Percentiles rank a stretch among this genome's conserved stretches.
Conservation (phyloP, 495 filamentous ascomycete genomes). For the Penicillium mononematosum region DNA sequence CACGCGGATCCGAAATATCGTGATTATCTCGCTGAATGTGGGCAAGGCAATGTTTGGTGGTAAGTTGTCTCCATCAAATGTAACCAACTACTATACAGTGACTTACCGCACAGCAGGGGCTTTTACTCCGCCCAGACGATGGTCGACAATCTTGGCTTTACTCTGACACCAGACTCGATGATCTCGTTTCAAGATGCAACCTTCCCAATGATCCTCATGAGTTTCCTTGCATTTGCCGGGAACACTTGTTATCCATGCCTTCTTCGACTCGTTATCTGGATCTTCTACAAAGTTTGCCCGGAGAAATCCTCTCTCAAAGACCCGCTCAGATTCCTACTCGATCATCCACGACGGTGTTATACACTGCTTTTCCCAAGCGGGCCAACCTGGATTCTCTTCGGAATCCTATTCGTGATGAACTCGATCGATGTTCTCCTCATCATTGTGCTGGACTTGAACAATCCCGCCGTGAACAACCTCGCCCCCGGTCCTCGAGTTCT, state of each 20-base stretch:
- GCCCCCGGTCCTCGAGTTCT: conserved; percentile 43
- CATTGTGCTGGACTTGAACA: conserved; percentile 54
- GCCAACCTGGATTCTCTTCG: conserved; percentile 63
- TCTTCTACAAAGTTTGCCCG: conserved; percentile 53
- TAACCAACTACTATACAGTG: not conserved
- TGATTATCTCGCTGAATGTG: conserved; percentile 52
- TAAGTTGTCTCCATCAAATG: conserved; percentile 27
- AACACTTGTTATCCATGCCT: conserved; percentile 83
- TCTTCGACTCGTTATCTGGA: conserved; percentile 77
- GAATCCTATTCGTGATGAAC: conserved; percentile 57
- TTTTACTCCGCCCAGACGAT: conserved; percentile 38
- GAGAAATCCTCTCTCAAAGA: conserved; percentile 29
- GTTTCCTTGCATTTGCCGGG: conserved; percentile 74
- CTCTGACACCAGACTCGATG: conserved; percentile 83
- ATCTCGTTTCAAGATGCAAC: conserved; percentile 68
- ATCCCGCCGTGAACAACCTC: conserved; percentile 31
- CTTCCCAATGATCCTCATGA: conserved; percentile 65
- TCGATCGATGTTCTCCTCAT: conserved; percentile 58
- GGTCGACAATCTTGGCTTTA: conserved; percentile 57
- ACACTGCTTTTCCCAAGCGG: conserved; percentile 59
- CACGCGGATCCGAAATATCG: conserved; percentile 51
- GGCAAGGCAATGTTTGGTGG: conserved; percentile 69
- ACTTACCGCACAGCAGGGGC: conserved; percentile 20
- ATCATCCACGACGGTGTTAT: conserved; percentile 63
- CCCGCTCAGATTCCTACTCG: conserved; percentile 53